Evolutionary conservation across 805 yeast genomes (phyloP), one percentile per base, ranked within the genome.

Genomic region (Wickerhamomyces chaumierensis): DNA sequence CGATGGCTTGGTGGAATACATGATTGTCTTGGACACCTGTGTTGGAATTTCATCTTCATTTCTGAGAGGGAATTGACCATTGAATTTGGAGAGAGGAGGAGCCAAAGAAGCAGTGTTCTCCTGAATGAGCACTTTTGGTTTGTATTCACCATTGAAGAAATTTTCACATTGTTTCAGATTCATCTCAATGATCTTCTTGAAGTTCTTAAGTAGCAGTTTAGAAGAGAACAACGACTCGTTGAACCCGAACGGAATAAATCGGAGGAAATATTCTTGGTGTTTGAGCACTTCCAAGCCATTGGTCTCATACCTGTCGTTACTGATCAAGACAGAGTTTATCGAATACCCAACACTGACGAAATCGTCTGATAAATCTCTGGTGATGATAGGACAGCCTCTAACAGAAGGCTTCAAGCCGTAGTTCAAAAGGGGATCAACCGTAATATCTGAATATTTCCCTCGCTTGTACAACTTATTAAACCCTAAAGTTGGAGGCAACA

Each of bases 281-380:
- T 41, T 55, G 55, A 63, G 48, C 15, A 63, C 52, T 21, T 53
- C 56, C 13, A 58, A 43, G 9, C 23, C 23, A 7, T 9, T 6
- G 9, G 23, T 7, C 6, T 21, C 9, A 17, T 38, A 37, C 8
- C 36, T 13, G 1, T 39, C 53, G 11, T 52, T 51, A 39, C 64
- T 62, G 33, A 75, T 73, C 40, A 75, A 60, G 40, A 70, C 68
- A 6, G 78, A 78, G 46, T 74, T 78, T 23, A 76, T 68, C 1
- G 72, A 62, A 44, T 76, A 76, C 37, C 66, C 63, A 8, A 76
- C 60, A 43, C 78, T 70, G 19, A 55, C 31, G 39, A 63, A 63
- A 4, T 67, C 73, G 40, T 64, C 65, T 2, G 69, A 55, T 43
- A 72, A 60, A 54, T 75, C 81, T 32, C 57, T 59, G 3, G 77